Evolutionary conservation across 2,329 filamentous ascomycete species (phyloP), one percentile per base, ranked within the genome.

Genomic region (Cercospora zeina): DNA sequence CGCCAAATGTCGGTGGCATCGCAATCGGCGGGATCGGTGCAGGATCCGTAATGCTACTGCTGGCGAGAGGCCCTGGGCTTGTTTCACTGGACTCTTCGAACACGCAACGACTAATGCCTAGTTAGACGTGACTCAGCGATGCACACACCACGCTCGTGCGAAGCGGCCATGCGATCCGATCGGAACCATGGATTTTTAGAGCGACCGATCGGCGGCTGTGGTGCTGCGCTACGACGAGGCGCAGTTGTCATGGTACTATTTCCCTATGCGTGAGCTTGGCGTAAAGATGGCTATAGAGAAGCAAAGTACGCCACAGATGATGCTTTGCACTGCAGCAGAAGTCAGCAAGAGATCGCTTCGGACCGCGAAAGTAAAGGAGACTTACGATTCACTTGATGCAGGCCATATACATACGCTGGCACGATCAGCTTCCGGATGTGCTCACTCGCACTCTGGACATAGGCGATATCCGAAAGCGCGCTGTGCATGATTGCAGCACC

Each of bases 401-500:
- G 67, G 11, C 65, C 59, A 24, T 64, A 42, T 9, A 72, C 68
- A 58, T 69, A 71, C 6, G 67, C 66, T 8, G 70, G 70, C n/a
- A 72, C 62, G 10, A 72, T 55, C 27, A 69, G 54, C 11, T 60
- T 45, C 24, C 67, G 56, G 2, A 71, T 64, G 14, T 60, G 39
- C 9, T 65, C 59, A 21, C 58, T 64, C 14, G 68, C 62, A 11
- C 67, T 62, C 36, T 68, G 69, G 5, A 80, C 75, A 60, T 78
- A 81, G 1, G 72, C 70, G 8, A 78, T 76, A 54, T 78, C 75
- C 0, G 74, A 75, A 30, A 77, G 72, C 1, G 77, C 77, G 16
- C 74, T 73, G 50, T 69, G 66, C 58, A 80, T 78, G n/a, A 81
- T 76, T 77, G 71, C 64, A 7, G 74, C 59, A 4, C 67, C 69